Conservation (phyloP, 192 early-diverging fungal species). For the Rhizophagus clarus region DNA sequence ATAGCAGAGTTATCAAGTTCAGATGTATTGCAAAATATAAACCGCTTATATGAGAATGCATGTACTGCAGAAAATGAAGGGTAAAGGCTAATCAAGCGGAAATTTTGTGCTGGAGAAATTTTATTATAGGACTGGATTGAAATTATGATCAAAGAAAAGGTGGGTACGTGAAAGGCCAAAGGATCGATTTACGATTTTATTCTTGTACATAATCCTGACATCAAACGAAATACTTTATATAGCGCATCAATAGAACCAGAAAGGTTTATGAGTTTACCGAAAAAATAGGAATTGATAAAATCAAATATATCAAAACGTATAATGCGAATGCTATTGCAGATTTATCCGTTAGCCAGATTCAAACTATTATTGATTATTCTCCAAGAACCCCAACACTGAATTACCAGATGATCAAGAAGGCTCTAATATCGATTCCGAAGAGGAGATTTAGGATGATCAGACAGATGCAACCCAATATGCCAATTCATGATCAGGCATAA, state of each 20-base stretch:
- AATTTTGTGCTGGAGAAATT: too few relatives aligned
- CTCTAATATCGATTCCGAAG: constrained; percentile 4
- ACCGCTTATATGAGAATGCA: too few relatives aligned
- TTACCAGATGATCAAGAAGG: constrained; percentile 15
- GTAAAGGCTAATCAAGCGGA: too few relatives aligned
- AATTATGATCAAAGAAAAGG: constrained; percentile 16
- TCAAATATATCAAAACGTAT: constrained; percentile 30
- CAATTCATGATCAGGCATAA: too few relatives aligned
- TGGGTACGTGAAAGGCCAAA: constrained; percentile 1
- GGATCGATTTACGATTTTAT: constrained; percentile 27
- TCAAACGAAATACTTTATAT: constrained; percentile 24
- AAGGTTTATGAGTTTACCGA: constrained; percentile 24
- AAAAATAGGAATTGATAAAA: constrained; percentile 27
- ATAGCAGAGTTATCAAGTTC: too few relatives aligned
- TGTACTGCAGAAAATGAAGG: too few relatives aligned
- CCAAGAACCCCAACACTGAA: constrained; percentile 27
- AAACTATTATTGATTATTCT: constrained; percentile 32
- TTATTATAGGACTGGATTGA: too few relatives aligned
- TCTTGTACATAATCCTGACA: constrained; percentile 19
- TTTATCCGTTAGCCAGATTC: constrained; percentile 11
- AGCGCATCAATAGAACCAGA: constrained; percentile 4
- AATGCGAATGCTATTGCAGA: constrained; percentile 30
- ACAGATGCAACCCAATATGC: neutral
- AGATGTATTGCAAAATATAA: too few relatives aligned
- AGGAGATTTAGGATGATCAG: constrained; percentile 1